These are phyloP conservation scores for Coix lacrymajobi DNA, from an alignment of 176 grass and related monocot genomes.

Conservation along the genomic window DNA sequence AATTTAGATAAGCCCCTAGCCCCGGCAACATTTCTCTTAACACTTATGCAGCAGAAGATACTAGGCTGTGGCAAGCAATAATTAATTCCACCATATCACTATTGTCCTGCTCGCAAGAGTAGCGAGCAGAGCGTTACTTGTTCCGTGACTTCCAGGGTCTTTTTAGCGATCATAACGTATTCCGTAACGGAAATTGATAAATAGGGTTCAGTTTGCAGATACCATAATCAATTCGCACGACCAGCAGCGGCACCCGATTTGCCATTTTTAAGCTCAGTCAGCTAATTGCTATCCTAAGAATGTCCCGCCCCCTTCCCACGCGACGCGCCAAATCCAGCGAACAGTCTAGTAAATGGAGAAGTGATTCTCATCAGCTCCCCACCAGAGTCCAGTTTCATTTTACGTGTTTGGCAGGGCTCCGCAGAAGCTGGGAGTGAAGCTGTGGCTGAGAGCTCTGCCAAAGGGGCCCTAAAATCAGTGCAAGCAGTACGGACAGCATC, in stretches of 20 bases:
- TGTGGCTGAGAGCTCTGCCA: too few relatives aligned
- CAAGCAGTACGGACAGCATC: neutral
- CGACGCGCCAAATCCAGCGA: neutral
- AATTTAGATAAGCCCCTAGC: neutral
- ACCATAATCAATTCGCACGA: neutral
- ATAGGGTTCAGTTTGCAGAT: neutral
- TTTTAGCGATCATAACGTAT: neutral
- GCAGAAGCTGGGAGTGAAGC: too few relatives aligned
- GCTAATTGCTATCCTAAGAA: neutral
- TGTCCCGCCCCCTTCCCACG: too few relatives aligned
- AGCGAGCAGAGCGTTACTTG: neutral
- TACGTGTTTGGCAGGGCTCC: too few relatives aligned
- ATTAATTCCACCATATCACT: neutral
- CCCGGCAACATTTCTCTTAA: neutral
- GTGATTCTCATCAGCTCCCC: too few relatives aligned
- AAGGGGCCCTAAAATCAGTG: neutral
- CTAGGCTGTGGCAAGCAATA: neutral
- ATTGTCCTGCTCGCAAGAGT: neutral
- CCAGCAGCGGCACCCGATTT: neutral
- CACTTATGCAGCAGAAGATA: neutral
- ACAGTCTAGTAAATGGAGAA: conserved; percentile 8
- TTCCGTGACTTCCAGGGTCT: neutral
- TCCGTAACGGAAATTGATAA: neutral
- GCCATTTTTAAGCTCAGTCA: neutral
- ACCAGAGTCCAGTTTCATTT: too few relatives aligned